These are phyloP conservation scores for Akanthomyces lecanii DNA, from an alignment of 2,329 filamentous ascomycete species.

Conservation along the genomic window DNA sequence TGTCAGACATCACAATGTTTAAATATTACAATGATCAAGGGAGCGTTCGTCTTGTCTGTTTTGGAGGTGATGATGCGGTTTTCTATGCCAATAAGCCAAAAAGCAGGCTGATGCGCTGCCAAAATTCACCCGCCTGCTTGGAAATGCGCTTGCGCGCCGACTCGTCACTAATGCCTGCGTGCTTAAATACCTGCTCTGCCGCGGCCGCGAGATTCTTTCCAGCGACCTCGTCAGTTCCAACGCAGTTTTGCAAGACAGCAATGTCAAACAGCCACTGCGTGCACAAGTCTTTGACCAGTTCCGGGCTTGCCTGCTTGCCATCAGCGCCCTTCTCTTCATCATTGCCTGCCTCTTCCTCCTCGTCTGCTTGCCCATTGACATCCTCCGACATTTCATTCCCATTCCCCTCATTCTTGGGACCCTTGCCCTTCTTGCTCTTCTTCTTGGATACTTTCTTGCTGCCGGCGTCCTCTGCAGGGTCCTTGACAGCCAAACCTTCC, in stretches of 20 bases:
- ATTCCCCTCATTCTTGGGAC: slow-evolving; percentile 17
- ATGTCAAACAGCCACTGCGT: slow-evolving; percentile 62
- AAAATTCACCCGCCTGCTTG: slow-evolving; percentile 70
- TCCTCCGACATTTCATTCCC: slow-evolving; percentile 16
- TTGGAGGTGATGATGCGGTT: neutral
- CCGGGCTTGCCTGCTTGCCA: slow-evolving; percentile 13
- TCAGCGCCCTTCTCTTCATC: neutral
- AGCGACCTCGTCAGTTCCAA: slow-evolving; percentile 31
- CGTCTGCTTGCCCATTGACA: slow-evolving; percentile 16
- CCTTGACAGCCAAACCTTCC: slow-evolving; percentile 23
- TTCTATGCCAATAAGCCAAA: slow-evolving; percentile 66
- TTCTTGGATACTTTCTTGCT: slow-evolving; percentile 8
- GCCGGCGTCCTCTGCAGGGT: slow-evolving; percentile 18
- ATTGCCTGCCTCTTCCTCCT: neutral
- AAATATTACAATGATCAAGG: neutral
- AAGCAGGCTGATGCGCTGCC: slow-evolving; percentile 74
- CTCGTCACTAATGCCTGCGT: slow-evolving; percentile 46
- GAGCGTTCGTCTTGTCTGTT: slow-evolving; percentile 12
- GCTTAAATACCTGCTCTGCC: slow-evolving; percentile 41
- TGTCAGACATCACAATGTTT: neutral
- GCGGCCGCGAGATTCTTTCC: slow-evolving; percentile 39
- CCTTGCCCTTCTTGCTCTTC: slow-evolving; percentile 18
- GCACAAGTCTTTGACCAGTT: slow-evolving; percentile 43
- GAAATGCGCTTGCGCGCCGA: slow-evolving; percentile 49
- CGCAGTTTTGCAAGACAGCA: slow-evolving; percentile 43